These are phyloP conservation scores for Dactylis glomerata DNA, from an alignment of 176 grass and related monocot species.

Conservation along the genomic window DNA sequence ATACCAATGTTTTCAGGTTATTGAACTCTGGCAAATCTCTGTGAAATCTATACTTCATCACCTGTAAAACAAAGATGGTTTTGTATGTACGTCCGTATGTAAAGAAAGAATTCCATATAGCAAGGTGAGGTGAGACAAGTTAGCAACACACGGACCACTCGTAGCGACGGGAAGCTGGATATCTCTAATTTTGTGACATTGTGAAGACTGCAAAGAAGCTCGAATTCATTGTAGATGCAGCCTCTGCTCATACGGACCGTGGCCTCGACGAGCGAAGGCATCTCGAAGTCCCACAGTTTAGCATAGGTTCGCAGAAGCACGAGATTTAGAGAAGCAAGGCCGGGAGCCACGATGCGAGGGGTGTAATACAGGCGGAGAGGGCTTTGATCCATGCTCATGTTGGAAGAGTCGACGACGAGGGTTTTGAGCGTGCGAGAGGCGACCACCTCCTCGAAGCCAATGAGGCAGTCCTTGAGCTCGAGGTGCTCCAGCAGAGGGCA, in stretches of 20 bases:
- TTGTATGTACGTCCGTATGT: too few relatives aligned
- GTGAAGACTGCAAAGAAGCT: neutral
- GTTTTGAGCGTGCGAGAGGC: neutral
- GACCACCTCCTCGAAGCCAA: neutral
- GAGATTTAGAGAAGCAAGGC: neutral
- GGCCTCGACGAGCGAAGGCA: neutral
- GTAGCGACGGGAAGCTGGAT: neutral
- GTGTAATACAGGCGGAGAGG: neutral
- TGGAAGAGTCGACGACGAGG: neutral
- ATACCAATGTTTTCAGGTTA: neutral
- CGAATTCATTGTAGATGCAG: neutral
- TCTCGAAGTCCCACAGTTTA: neutral
- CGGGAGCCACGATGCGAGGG: neutral
- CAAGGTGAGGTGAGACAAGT: too few relatives aligned
- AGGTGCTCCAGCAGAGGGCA: neutral
- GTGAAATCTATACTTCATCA: neutral
- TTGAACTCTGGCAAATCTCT: neutral
- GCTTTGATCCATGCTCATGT: neutral
- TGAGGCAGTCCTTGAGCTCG: neutral
- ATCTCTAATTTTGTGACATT: neutral
- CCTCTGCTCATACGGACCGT: neutral
- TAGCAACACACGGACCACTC: neutral
- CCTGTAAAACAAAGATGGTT: neutral
- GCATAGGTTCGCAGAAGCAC: neutral
- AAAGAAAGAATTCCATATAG: too few relatives aligned